Base-by-base conservation (phyloP, 192 early-diverging fungal species). In the Geranomyces variabilis region DNA sequence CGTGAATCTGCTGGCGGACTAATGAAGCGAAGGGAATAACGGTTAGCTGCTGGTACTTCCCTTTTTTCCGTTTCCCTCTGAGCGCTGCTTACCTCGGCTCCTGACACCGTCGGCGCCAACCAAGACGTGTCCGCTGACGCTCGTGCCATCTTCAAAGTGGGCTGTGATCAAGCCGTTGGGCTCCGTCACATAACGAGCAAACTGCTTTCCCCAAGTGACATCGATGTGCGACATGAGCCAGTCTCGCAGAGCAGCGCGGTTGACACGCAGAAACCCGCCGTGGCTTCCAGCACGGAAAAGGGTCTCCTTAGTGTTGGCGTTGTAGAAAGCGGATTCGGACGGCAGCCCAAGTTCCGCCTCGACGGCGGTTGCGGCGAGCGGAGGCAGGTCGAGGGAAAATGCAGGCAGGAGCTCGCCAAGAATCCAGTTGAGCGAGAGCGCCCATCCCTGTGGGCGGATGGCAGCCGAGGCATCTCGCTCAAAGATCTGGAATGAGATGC, bases 301-400 rank as follows among this genome's bases (percentile, higher is more conserved):
- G 19, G 19, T 19, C 19, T 47, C 46, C 46, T 47, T 47, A 19
- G 46, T 47, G 46, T 47, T 47, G 46, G 46, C 46, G 19, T 47
- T 19, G 46, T 47, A 47, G 19, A 47, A 47, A 13, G 46, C 46
- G 46, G 46, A 47, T 47, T 47, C 46, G 46, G 46, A 47, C 19
- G 46, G 10, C 46, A 47, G 46, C 12, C 46, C 46, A 19, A 47
- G 46, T 19, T 47, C 46, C 12, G 46, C 46, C 46, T 47, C 46
- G 46, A 47, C 46, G 46, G 46, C 46, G 46, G 46, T 47, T 13
- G 46, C 46, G 46, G 46, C 46, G 46, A 47, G 46, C 46, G 46
- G 46, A 47, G 46, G 46, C 10, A 47, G 46, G 46, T 47, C 46
- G 46, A 47, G 46, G 46, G 46, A 47, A 19, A 47, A 47, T 13